These are phyloP conservation scores for Penicillium sclerotiorum DNA, from an alignment of 2,329 filamentous ascomycete species.

Conservation along the genomic window DNA sequence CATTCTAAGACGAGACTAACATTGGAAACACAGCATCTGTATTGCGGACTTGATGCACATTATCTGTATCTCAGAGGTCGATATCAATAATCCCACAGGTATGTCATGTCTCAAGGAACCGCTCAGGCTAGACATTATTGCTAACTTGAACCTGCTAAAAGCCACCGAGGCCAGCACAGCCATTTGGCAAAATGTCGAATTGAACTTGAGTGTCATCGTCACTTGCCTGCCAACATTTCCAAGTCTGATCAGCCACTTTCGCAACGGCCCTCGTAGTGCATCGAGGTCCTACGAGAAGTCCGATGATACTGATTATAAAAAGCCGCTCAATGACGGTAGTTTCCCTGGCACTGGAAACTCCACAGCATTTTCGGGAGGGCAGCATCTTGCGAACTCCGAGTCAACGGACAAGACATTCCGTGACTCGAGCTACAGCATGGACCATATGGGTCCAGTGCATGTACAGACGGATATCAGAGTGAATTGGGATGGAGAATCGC, in stretches of 20 bases:
- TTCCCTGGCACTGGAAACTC: not conserved
- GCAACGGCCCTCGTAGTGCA: not conserved
- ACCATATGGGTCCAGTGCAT: not conserved
- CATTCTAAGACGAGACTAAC: too few relatives aligned
- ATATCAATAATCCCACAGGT: slow-evolving; percentile 4
- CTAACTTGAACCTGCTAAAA: not conserved
- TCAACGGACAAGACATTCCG: not conserved
- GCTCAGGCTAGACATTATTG: not conserved
- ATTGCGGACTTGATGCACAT: not conserved
- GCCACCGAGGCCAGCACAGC: not conserved
- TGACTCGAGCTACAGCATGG: not conserved
- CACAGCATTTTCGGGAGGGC: not conserved
- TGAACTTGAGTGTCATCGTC: not conserved
- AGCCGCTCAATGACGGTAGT: not conserved
- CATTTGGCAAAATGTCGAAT: not conserved
- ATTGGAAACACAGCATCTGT: not conserved
- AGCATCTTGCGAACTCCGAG: too few relatives aligned
- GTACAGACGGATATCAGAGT: not conserved
- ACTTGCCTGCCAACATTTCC: slow-evolving; percentile 3
- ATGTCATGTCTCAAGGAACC: not conserved
- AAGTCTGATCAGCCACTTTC: not conserved
- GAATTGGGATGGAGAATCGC: not conserved
- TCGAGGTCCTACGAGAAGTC: not conserved
- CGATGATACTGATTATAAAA: not conserved
- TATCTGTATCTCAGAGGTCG: not conserved